Percentiles rank a stretch among this genome's conserved stretches.
Conservation (phyloP, 176 grass and related monocot species). For the Rhynchospora tenuis region DNA sequence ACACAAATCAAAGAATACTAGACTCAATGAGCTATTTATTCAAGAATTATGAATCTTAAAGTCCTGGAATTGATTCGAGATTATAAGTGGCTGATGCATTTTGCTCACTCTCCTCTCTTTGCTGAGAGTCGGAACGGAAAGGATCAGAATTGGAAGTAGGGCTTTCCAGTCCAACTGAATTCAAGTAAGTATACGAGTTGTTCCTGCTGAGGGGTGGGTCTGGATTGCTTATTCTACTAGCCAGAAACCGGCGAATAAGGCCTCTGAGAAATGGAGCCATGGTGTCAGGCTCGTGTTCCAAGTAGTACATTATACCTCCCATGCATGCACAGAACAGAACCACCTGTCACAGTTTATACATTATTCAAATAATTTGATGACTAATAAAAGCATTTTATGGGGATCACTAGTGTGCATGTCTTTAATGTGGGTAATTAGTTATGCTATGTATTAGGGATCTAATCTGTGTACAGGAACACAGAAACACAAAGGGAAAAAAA, state of each 20-base stretch:
- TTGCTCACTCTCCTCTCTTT: conserved; percentile 22
- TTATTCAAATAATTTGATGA: neutral
- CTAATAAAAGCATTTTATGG: neutral
- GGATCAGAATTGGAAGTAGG: conserved; percentile 1
- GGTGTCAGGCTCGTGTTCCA: conserved; percentile 90
- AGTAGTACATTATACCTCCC: conserved; percentile 97
- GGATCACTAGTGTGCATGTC: neutral
- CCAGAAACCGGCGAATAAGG: conserved; percentile 83
- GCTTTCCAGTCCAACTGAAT: conserved; percentile 40
- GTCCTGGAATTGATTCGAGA: conserved; percentile 87
- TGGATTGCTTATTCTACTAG: conserved; percentile 87
- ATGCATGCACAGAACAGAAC: conserved; percentile 90
- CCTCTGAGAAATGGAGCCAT: conserved; percentile 97
- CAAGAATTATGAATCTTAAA: conserved; percentile 34
- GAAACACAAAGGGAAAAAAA: neutral
- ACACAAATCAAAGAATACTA: conserved; percentile 13
- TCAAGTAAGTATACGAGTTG: conserved; percentile 54
- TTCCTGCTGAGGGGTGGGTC: conserved; percentile 47
- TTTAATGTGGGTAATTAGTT: neutral
- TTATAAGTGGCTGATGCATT: conserved; percentile 54
- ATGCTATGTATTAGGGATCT: neutral
- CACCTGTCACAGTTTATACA: conserved; percentile 50
- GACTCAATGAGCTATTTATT: conserved; percentile 18
- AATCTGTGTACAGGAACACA: neutral
- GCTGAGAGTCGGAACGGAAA: conserved; percentile 34